Evolutionary conservation across 1,139 yeast genomes (phyloP).

Genomic region (Spathaspora sp.): DNA sequence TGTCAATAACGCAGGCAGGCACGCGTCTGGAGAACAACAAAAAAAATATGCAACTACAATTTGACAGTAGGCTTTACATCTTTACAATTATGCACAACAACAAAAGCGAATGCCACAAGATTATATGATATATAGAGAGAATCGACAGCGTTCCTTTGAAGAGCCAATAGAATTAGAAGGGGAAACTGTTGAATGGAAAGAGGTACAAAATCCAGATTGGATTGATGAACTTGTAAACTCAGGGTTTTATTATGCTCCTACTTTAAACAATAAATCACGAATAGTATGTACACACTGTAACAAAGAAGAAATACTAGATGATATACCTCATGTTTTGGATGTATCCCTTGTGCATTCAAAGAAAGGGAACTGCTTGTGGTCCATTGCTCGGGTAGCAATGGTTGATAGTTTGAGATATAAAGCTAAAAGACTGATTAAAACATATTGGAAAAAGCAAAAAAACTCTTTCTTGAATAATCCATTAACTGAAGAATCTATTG

Average conservation of each 20-base stretch:
- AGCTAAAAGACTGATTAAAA: conserved; percentile 9
- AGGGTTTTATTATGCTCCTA: conserved; percentile 74
- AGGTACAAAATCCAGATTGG: conserved; percentile 15
- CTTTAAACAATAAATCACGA: conserved; percentile 42
- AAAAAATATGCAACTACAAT: neutral
- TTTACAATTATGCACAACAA: neutral
- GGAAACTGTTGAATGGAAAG: conserved; percentile 17
- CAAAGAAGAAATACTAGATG: conserved; percentile 35
- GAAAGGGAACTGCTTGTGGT: conserved; percentile 10
- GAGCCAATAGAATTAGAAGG: conserved; percentile 13
- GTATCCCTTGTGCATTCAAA: conserved; percentile 47
- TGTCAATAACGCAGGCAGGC: neutral
- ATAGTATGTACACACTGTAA: conserved; percentile 65
- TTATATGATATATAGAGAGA: conserved; percentile 19
- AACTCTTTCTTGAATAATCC: conserved; percentile 25
- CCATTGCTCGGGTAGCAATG: conserved; percentile 8
- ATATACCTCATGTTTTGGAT: conserved; percentile 27
- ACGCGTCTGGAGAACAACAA: neutral
- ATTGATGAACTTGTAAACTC: conserved; percentile 42
- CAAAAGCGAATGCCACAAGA: neutral
- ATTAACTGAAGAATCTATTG: conserved; percentile 28
- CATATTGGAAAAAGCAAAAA: conserved; percentile 8
- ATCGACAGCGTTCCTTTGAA: conserved; percentile 18
- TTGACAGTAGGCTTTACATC: neutral
- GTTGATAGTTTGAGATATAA: conserved; percentile 20